Evolutionary conservation across 2,329 filamentous ascomycete species (phyloP).

Genomic region (Trichoderma sp.): DNA sequence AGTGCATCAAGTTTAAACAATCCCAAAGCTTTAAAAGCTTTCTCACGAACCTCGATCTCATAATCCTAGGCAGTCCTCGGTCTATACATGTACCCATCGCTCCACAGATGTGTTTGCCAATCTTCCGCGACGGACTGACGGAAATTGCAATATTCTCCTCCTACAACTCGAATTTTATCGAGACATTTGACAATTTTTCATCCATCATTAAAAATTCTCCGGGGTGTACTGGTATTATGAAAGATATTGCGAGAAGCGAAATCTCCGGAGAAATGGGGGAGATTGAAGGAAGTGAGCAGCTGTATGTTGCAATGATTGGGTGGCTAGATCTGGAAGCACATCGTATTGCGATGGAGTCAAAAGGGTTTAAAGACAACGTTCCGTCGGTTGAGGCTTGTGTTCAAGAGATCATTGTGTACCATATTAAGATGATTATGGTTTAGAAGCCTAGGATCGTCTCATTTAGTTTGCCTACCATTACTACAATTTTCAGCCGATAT

Average conservation of each 20-base stretch:
- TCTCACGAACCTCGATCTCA: not conserved
- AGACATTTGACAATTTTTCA: not conserved
- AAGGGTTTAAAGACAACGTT: not conserved
- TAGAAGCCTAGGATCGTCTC: not conserved
- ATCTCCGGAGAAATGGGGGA: not conserved
- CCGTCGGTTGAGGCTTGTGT: not conserved
- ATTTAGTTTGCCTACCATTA: not conserved
- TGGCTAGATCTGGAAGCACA: not conserved
- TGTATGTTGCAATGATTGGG: not conserved
- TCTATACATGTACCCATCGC: not conserved
- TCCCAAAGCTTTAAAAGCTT: not conserved
- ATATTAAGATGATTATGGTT: not conserved
- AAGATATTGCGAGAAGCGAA: not conserved
- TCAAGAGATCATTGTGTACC: not conserved
- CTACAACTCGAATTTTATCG: not conserved
- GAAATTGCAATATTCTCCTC: not conserved
- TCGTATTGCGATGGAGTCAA: not conserved
- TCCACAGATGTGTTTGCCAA: not conserved
- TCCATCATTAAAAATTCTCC: not conserved
- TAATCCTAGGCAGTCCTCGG: not conserved
- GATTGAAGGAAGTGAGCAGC: not conserved
- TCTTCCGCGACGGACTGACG: not conserved
- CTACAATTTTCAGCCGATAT: not conserved
- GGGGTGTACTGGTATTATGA: not conserved
- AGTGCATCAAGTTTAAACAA: not conserved